These are phyloP conservation scores for Pistacia integerrima DNA, from an alignment of 345 rosid genomes.

Conservation along the genomic window DNA sequence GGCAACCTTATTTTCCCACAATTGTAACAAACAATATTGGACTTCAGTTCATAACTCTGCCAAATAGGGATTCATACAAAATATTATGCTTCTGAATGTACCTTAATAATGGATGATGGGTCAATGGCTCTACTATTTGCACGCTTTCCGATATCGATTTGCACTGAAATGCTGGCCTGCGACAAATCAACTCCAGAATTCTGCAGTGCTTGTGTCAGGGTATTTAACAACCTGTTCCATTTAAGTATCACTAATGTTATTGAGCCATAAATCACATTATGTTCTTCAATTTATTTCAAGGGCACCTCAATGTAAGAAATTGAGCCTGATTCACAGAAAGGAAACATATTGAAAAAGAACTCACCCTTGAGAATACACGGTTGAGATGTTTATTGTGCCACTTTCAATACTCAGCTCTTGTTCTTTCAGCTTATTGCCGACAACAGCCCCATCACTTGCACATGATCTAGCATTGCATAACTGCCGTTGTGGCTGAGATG, in stretches of 20 bases:
- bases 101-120: constrained; percentile 37
- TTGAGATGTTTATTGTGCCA: constrained; percentile 87
- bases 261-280: not conserved
- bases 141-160: constrained; percentile 83
- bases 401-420: constrained; percentile 57
- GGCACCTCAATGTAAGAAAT: not conserved
- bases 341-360: constrained; percentile 9
- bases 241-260: not conserved
- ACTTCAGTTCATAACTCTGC: not conserved
- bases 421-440: constrained; percentile 50
- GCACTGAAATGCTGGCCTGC: constrained; percentile 81
- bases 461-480: constrained; percentile 28
- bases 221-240: constrained; percentile 67
- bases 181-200: constrained; percentile 90
- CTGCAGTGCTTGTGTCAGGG: constrained; percentile 77
- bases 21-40: not conserved
- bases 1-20: constrained; percentile 36
- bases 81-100: not conserved
- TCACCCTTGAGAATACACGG: constrained; percentile 87
- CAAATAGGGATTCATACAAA: not conserved
- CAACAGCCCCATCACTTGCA: constrained; percentile 34
- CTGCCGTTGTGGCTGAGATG: constrained; percentile 38
- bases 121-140: constrained; percentile 20
- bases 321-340: not conserved
- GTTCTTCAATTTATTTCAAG: not conserved